Evolutionary conservation across 23 red algal species (phyloP), one percentile per base, ranked within the genome.

Genomic region (Gracilariopsis chorda): DNA sequence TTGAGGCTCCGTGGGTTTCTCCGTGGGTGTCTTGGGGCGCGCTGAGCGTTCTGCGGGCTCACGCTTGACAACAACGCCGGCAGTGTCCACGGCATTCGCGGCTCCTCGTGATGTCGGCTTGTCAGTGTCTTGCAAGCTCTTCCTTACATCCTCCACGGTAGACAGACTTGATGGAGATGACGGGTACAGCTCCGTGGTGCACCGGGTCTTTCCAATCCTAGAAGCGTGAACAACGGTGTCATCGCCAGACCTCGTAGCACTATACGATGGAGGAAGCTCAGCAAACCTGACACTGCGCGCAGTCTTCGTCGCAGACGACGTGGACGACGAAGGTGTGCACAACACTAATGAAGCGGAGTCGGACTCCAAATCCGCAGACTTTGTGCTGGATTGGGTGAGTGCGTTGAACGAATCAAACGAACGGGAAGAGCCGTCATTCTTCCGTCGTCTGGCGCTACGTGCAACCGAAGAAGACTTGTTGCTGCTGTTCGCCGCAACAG

Each of bases 231-330:
- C 64, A 36, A 45, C 48, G 25, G 29, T 10, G 4, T 44, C 58
- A 39, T 61, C 84, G 5, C 57, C 60, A 59, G 46, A 53, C 24
- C 84, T 42, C 25, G 56, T 84, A 64, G 80, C 80, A 39, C 84
- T 88, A 36, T 88, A 88, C 4, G 84, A 88, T 20, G 84, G 84
- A 61, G 84, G 84, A 33, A 88, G 56, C 20, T 62, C 84, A 7
- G 84, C 84, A 88, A 88, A 88, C 16, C 84, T 40, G 12, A 88
- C 84, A 88, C 84, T 88, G 16, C 84, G 63, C n/a, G 65, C 51
- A 4, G 63, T 59, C 56, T 88, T 75, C 3, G 33, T 41, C 63
- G 63, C 39, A 11, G 63, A 70, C 1, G 63, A 33, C 39, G 34
- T 42, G 7, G 70, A 61, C 10, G 51, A 68, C 10, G 51, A 68